These are phyloP conservation scores for Agrocybe pediades DNA, from an alignment of 768 basidiomycete species.

Conservation along the genomic window DNA sequence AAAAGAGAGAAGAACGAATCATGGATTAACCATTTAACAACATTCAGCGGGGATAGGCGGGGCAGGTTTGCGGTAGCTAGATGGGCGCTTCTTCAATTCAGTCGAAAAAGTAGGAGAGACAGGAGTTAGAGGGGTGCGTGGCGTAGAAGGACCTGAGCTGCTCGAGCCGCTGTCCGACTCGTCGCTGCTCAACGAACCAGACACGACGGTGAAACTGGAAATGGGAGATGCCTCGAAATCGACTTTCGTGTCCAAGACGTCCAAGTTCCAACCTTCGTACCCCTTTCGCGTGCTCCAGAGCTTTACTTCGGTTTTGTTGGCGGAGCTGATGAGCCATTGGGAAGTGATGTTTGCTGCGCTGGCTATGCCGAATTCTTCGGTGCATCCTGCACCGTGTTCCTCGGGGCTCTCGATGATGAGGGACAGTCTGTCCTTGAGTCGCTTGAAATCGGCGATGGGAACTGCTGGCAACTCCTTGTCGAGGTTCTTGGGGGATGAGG, in stretches of 20 bases:
- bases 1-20: neutral
- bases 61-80: slow-evolving; percentile 29
- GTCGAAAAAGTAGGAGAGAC: neutral
- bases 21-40: neutral
- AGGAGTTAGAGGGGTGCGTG: neutral
- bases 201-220: neutral
- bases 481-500: slow-evolving; percentile 2
- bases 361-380: slow-evolving; percentile 26
- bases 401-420: slow-evolving; percentile 38
- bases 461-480: slow-evolving; percentile 8
- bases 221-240: neutral
- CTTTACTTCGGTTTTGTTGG: slow-evolving; percentile 20
- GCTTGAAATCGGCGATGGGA: slow-evolving; percentile 11
- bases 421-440: slow-evolving; percentile 21
- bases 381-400: slow-evolving; percentile 27
- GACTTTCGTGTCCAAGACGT: neutral
- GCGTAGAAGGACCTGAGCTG: slow-evolving; percentile 5
- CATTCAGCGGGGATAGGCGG: slow-evolving; percentile 21
- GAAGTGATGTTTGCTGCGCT: slow-evolving; percentile 12
- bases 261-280: slow-evolving; percentile 25
- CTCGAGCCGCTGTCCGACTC: neutral
- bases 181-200: neutral
- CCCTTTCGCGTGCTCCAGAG: slow-evolving; percentile 29
- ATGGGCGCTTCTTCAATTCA: slow-evolving; percentile 17
- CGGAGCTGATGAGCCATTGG: slow-evolving; percentile 14